These are phyloP conservation scores for Boletellus ananas DNA, from an alignment of 768 basidiomycete genomes.

Conservation along the genomic window DNA sequence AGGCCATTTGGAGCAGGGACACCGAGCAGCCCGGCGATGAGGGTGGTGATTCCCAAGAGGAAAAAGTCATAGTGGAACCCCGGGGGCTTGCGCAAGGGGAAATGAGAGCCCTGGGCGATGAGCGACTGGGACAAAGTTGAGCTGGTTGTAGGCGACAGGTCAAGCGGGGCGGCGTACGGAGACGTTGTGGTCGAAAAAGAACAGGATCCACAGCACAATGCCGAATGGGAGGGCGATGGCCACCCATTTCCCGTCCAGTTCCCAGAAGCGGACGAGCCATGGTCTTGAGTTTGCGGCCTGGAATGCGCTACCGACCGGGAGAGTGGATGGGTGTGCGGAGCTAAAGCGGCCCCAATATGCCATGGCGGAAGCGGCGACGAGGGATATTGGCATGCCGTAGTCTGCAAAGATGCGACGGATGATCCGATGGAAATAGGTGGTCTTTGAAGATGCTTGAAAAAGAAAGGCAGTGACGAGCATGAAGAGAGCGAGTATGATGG, in stretches of 20 bases:
- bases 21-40: slow-evolving; percentile 83
- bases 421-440: slow-evolving; percentile 67
- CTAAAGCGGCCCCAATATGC: slow-evolving; percentile 87
- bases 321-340: slow-evolving; percentile 52
- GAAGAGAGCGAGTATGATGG: slow-evolving; percentile 69
- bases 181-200: slow-evolving; percentile 95
- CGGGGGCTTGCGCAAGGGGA: slow-evolving; percentile 87
- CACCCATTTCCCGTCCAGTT: slow-evolving; percentile 84
- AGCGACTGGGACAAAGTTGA: slow-evolving; percentile 52
- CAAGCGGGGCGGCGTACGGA: slow-evolving; percentile 46
- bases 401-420: slow-evolving; percentile 75
- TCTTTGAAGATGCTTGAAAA: slow-evolving; percentile 62
- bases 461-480: slow-evolving; percentile 75
- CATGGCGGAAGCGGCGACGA: slow-evolving; percentile 70
- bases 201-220: slow-evolving; percentile 81
- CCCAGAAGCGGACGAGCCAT: slow-evolving; percentile 90
- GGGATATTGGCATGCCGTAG: slow-evolving; percentile 88
- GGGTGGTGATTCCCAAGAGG: slow-evolving; percentile 84
- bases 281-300: slow-evolving; percentile 63
- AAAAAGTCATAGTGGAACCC: slow-evolving; percentile 89
- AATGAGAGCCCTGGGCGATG: slow-evolving; percentile 88
- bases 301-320: slow-evolving; percentile 69
- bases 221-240: slow-evolving; percentile 89
- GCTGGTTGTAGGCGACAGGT: not conserved
- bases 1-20: slow-evolving; percentile 84